These are phyloP conservation scores for Fraxinus ornus DNA, from an alignment of 305 asterid genomes.

Conservation along the genomic window DNA sequence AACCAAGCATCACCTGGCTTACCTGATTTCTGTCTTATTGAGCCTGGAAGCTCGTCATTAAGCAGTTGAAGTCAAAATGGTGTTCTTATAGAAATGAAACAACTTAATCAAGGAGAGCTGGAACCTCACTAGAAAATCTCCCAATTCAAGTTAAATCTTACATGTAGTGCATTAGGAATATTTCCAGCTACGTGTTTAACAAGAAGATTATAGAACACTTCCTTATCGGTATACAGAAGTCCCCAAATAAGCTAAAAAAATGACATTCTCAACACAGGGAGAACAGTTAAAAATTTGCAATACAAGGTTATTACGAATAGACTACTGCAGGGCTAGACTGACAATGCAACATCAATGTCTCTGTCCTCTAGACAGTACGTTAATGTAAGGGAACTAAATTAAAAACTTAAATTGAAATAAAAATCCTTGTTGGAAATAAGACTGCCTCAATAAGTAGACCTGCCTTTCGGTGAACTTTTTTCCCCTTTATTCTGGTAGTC, in stretches of 20 bases:
- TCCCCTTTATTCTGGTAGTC: background rate
- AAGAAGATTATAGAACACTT: background rate
- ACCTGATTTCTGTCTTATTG: background rate
- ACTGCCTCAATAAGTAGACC: background rate
- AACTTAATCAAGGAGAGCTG: background rate
- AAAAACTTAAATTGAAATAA: background rate
- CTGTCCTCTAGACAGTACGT: conserved; percentile 4
- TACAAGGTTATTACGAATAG: background rate
- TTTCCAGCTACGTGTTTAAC: background rate
- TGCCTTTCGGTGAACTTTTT: background rate
- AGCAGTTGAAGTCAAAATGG: background rate
- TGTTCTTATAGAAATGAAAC: background rate
- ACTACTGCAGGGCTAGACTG: background rate
- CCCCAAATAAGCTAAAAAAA: background rate
- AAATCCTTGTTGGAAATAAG: background rate
- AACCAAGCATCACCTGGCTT: background rate
- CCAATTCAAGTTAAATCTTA: background rate
- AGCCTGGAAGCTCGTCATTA: background rate
- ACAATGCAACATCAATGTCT: background rate
- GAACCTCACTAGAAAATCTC: background rate
- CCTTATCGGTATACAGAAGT: background rate
- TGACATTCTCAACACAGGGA: background rate
- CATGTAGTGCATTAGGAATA: background rate
- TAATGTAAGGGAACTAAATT: background rate
- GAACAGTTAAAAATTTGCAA: background rate